These are phyloP conservation scores for Haematococcus lacustris DNA, from an alignment of 139 green algal genomes.

Conservation along the genomic window DNA sequence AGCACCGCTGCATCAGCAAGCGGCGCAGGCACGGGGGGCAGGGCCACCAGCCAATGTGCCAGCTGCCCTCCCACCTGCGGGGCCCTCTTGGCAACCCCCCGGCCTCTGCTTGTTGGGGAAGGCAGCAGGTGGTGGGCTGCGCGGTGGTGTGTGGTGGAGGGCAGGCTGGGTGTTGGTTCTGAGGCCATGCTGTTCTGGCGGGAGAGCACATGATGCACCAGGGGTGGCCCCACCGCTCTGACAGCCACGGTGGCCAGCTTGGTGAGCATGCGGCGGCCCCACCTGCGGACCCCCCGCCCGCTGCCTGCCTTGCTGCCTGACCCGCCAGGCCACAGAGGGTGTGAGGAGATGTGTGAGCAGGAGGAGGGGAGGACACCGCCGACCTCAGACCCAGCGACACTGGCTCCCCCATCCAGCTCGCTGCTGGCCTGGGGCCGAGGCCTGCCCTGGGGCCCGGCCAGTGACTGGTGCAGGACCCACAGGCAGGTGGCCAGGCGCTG, in stretches of 20 bases:
- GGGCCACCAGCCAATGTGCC: not conserved
- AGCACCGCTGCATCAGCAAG: not conserved
- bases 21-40: not conserved
- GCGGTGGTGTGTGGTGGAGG: not conserved
- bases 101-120: not conserved
- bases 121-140: not conserved
- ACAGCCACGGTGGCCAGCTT: not conserved
- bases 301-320: not conserved
- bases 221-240: not conserved
- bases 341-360: too few relatives aligned
- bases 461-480: too few relatives aligned
- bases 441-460: too few relatives aligned
- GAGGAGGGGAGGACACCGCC: too few relatives aligned
- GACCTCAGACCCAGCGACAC: too few relatives aligned
- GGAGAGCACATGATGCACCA: constrained; percentile 1
- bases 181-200: not conserved
- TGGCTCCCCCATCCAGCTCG: too few relatives aligned
- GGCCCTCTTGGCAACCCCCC: not conserved
- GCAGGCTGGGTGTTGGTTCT: not conserved
- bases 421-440: too few relatives aligned
- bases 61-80: not conserved
- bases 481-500: too few relatives aligned
- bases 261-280: not conserved
- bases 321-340: not conserved
- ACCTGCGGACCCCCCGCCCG: not conserved